These are phyloP conservation scores for Phytomonas francai DNA, from an alignment of 208 protist species.

Conservation along the genomic window DNA sequence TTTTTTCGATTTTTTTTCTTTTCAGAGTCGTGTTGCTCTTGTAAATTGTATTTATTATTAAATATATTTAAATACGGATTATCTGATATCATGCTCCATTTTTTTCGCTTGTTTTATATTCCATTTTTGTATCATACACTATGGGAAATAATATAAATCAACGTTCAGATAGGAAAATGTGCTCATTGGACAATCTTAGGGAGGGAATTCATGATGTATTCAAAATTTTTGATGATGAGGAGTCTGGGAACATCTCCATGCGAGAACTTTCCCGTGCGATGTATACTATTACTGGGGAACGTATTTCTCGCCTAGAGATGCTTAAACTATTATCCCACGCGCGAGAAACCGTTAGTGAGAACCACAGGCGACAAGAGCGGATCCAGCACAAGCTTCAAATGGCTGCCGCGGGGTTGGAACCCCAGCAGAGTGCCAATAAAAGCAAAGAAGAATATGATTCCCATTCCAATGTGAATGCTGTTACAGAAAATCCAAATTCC, in stretches of 20 bases:
- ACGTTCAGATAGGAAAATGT: conserved; percentile 5
- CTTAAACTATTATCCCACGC: conserved; percentile 37
- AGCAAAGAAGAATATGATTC: not conserved
- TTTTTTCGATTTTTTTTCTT: conserved; percentile 12
- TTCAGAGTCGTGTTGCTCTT: conserved; percentile 9
- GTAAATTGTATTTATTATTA: conserved; percentile 6
- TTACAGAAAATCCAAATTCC: not conserved
- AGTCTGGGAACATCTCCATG: conserved; percentile 55
- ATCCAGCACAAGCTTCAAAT: not conserved
- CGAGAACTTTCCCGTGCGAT: conserved; percentile 53
- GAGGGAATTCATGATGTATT: conserved; percentile 82
- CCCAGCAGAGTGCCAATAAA: not conserved
- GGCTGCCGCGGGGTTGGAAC: not conserved
- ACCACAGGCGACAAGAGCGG: not conserved
- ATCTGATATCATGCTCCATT: not conserved
- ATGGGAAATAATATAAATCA: not conserved
- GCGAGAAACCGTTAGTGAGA: conserved; percentile 21
- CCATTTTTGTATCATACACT: conserved; percentile 6
- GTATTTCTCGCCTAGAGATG: conserved; percentile 41
- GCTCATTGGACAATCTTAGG: conserved; percentile 27
- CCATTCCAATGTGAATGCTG: not conserved
- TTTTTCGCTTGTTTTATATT: not conserved
- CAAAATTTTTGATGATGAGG: conserved; percentile 77
- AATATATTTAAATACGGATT: conserved; percentile 14
- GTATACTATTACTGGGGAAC: conserved; percentile 72